Conservation (phyloP, 129 eudicot genomes). For the Ambrosia artemisiifolia region DNA sequence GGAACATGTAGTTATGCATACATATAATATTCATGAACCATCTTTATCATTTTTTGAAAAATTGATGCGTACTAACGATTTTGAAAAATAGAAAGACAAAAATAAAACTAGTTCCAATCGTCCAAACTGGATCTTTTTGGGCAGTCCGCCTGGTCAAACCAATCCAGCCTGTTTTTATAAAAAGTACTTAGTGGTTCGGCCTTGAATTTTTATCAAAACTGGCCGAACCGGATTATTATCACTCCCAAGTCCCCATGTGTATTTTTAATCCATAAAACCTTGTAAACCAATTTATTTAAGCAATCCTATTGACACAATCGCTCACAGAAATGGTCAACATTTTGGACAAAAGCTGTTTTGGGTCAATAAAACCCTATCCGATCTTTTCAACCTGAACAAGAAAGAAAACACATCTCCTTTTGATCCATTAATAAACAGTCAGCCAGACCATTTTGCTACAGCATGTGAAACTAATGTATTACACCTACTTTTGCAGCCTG, state of each 20-base stretch:
- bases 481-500: slow-evolving; percentile 64
- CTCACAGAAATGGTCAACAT: neutral
- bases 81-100: too few species aligned
- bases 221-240: too few species aligned
- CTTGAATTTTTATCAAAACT: too few species aligned
- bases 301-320: neutral
- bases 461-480: neutral
- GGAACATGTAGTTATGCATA: too few species aligned
- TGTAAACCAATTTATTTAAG: neutral
- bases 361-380: neutral
- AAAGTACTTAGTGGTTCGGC: too few species aligned
- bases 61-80: too few species aligned
- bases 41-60: too few species aligned
- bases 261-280: neutral
- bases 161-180: too few species aligned
- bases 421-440: neutral
- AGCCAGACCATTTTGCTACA: neutral
- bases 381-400: neutral
- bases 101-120: too few species aligned
- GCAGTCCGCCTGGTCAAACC: too few species aligned
- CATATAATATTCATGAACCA: too few species aligned
- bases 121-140: too few species aligned
- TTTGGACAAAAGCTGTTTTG: neutral
- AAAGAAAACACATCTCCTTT: neutral
- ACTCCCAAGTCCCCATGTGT: neutral